A percentile compares a stretch with the other conserved stretches of the same genome.
Evolutionary conservation across 257 asterid genomes (phyloP).

Genomic region (Verbascum thapsus): DNA sequence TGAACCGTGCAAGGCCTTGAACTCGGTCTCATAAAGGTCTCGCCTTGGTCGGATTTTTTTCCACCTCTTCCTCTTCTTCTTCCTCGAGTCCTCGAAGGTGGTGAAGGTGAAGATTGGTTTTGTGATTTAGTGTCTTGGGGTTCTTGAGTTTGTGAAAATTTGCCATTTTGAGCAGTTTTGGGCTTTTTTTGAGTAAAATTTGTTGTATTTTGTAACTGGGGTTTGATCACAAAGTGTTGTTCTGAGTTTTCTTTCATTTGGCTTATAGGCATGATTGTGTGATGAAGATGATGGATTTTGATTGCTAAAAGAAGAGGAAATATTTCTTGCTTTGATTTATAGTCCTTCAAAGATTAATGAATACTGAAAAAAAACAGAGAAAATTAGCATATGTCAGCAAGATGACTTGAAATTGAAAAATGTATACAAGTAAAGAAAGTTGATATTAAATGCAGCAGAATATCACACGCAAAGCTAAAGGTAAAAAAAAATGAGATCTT

Average conservation of each 20-base stretch:
- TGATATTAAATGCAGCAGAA: constrained; percentile 41
- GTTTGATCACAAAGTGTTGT: constrained; percentile 67
- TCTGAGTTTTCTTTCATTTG: constrained; percentile 77
- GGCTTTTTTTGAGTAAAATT: constrained; percentile 51
- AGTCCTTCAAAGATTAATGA: constrained; percentile 44
- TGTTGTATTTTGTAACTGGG: constrained; percentile 56
- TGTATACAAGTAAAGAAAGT: constrained; percentile 40
- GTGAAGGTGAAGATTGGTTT: constrained; percentile 64
- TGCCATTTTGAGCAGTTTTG: constrained; percentile 58
- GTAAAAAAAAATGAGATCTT: constrained; percentile 42
- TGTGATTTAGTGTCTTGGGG: constrained; percentile 47
- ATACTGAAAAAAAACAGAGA: constrained; percentile 53
- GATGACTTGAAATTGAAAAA: constrained; percentile 40
- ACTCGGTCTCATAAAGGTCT: constrained; percentile 74
- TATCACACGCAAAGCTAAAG: constrained; percentile 55
- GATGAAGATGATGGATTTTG: constrained; percentile 19
- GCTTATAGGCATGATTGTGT: constrained; percentile 82
- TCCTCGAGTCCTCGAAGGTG: constrained; percentile 76
- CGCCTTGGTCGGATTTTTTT: constrained; percentile 83
- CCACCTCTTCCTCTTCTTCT: constrained; percentile 85
- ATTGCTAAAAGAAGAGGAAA: constrained; percentile 3
- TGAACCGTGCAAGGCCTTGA: constrained; percentile 86
- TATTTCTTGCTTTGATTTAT: constrained; percentile 14
- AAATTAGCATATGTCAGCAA: constrained; percentile 51
- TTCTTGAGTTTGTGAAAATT: constrained; percentile 64